A percentile compares a stretch with the other conserved stretches of the same genome.
Evolutionary conservation across 805 yeast species (phyloP).

Genomic region (Yarrowia osloensis): DNA sequence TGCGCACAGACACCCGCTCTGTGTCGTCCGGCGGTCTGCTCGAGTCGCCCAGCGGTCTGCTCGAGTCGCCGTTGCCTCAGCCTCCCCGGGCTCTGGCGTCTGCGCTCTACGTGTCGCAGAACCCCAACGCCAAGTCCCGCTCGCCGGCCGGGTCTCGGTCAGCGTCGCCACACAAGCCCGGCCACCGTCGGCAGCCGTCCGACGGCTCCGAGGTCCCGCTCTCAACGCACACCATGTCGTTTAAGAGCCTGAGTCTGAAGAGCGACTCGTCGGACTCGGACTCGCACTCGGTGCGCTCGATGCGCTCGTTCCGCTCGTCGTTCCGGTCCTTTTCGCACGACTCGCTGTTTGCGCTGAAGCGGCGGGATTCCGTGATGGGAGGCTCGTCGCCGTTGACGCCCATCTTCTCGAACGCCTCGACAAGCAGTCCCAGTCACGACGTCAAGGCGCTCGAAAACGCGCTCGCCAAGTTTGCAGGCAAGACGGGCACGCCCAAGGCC

Average conservation of each 20-base stretch:
- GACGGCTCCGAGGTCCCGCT: neutral
- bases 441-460: constrained; percentile 40
- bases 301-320: constrained; percentile 24
- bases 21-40: neutral
- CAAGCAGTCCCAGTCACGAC: constrained; percentile 33
- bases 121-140: constrained; percentile 11
- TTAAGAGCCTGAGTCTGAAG: neutral
- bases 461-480: constrained; percentile 38
- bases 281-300: constrained; percentile 8
- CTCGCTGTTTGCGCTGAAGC: constrained; percentile 22
- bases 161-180: neutral
- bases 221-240: neutral
- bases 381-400: constrained; percentile 7
- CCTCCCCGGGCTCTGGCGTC: neutral
- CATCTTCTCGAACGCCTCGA: neutral
- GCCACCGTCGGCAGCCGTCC: neutral
- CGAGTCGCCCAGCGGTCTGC: neutral
- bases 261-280: constrained; percentile 18
- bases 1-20: neutral
- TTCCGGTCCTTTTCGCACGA: constrained; percentile 29
- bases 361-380: neutral
- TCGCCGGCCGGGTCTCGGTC: neutral
- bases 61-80: neutral
- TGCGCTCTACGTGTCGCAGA: neutral
- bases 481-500: constrained; percentile 42